Evolutionary conservation across 75 land plant genomes (phyloP).

Genomic region (Ceratopteris richardii): DNA sequence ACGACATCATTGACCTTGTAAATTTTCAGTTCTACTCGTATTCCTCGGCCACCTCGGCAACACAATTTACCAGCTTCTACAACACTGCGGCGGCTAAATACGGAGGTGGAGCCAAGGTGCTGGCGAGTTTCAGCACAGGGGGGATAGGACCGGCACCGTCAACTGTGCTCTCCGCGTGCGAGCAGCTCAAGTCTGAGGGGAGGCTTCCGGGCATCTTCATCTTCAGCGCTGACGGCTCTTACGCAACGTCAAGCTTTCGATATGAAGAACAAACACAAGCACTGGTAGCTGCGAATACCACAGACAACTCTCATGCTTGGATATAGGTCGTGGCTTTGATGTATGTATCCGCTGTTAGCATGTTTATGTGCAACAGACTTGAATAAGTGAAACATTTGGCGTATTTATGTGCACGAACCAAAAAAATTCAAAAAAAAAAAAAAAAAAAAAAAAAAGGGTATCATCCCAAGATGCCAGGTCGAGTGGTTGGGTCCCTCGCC

Average conservation of each 20-base stretch:
- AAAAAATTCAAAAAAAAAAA: no score
- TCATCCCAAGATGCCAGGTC: no score
- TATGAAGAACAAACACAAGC: slow-evolving; percentile 9
- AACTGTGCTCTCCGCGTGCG: slow-evolving; percentile 9
- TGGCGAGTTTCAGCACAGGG: slow-evolving; percentile 21
- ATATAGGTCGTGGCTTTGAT: no score
- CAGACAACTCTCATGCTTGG: no score
- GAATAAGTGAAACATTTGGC: no score
- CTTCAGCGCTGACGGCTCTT: slow-evolving; percentile 27
- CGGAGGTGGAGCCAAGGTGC: slow-evolving; percentile 18
- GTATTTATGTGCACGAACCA: no score
- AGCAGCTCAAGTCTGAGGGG: slow-evolving; percentile 1
- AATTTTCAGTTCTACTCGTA: slow-evolving; percentile 12
- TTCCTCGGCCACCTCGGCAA: slow-evolving; percentile 12
- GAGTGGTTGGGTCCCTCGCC: no score
- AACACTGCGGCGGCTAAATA: slow-evolving; percentile 19
- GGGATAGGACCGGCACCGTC: slow-evolving; percentile 11
- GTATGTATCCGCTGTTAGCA: no score
- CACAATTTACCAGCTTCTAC: slow-evolving; percentile 17
- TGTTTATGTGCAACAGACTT: no score
- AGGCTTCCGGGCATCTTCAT: slow-evolving; percentile 22
- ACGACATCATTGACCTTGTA: slow-evolving; percentile 23
- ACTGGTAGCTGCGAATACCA: no score
- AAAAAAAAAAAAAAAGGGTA: no score
- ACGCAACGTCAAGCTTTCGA: slow-evolving; percentile 3